Percentiles rank a stretch among this genome's conserved stretches.
Evolutionary conservation across 768 basidiomycete species (phyloP).

Genomic region (Melanogaster broomeanus): DNA sequence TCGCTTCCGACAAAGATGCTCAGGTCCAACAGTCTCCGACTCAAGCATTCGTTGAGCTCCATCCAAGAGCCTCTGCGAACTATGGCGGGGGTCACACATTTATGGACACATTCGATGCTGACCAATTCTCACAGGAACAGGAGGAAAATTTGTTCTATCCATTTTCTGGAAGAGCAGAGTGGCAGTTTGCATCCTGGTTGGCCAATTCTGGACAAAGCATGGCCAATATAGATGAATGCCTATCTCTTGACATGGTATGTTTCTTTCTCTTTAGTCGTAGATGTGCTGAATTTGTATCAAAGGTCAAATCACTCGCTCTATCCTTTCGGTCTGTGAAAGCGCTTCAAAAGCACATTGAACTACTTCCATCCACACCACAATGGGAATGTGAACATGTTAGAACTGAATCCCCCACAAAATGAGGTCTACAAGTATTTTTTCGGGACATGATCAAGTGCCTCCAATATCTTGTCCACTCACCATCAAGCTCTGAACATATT

Average conservation of each 20-base stretch:
- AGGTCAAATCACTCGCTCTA: neutral
- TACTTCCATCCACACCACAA: neutral
- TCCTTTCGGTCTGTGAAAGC: neutral
- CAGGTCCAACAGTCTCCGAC: neutral
- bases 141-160: slow-evolving; percentile 1
- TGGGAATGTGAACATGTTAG: neutral
- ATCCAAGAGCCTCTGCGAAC: neutral
- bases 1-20: too few species aligned
- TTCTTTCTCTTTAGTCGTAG: too few species aligned
- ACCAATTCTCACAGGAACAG: neutral
- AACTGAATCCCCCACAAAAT: neutral
- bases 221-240: neutral
- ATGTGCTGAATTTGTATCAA: too few species aligned
- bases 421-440: neutral
- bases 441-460: neutral
- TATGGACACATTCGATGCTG: neutral
- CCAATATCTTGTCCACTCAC: neutral
- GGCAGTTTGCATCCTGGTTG: neutral
- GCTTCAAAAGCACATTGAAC: neutral
- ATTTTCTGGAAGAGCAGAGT: neutral
- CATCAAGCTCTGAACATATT: neutral
- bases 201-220: neutral
- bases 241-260: neutral
- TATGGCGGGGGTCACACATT: neutral
- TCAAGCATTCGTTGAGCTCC: too few species aligned